A percentile compares a stretch with the other conserved stretches of the same genome.
phyloP scores from a whole-genome alignment of 2,329 filamentous ascomycete species.

The Plenodomus lindquistii region DNA sequence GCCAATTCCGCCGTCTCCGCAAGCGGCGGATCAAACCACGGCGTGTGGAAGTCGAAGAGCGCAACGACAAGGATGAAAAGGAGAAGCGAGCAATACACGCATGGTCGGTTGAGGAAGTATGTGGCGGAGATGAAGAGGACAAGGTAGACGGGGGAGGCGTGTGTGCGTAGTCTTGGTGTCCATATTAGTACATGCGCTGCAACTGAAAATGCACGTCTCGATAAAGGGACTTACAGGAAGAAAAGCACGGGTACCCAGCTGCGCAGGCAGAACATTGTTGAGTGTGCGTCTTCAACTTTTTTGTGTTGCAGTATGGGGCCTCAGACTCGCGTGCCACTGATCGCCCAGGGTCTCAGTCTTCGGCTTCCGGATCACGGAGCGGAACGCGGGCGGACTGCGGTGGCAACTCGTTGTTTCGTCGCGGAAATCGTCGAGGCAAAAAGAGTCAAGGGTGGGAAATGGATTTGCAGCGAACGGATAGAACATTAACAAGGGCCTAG shows the following conservation, averaged over 20 bases:
- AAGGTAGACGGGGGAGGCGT: conserved; percentile 55
- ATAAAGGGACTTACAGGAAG: conserved; percentile 52
- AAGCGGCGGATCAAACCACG: conserved; percentile 87
- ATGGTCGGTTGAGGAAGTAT: conserved; percentile 94
- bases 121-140: conserved; percentile 74
- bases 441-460: neutral
- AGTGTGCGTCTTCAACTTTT: neutral
- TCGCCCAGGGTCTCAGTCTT: neutral
- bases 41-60: conserved; percentile 88
- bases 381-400: neutral
- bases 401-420: neutral
- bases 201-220: neutral
- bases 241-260: conserved; percentile 58
- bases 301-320: neutral
- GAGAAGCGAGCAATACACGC: conserved; percentile 95
- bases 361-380: neutral
- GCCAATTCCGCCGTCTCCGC: conserved; percentile 36
- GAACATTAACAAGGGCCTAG: conserved; percentile 7
- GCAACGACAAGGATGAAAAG: conserved; percentile 93
- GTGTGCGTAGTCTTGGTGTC: conserved; percentile 43
- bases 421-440: neutral
- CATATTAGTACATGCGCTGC: conserved; percentile 10
- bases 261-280: conserved; percentile 67
- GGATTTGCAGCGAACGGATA: conserved; percentile 12
- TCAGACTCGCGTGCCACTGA: conserved; percentile 15